These are phyloP conservation scores for Ganoderma lingzhi DNA, from an alignment of 1,284 basidiomycete species.

Conservation along the genomic window DNA sequence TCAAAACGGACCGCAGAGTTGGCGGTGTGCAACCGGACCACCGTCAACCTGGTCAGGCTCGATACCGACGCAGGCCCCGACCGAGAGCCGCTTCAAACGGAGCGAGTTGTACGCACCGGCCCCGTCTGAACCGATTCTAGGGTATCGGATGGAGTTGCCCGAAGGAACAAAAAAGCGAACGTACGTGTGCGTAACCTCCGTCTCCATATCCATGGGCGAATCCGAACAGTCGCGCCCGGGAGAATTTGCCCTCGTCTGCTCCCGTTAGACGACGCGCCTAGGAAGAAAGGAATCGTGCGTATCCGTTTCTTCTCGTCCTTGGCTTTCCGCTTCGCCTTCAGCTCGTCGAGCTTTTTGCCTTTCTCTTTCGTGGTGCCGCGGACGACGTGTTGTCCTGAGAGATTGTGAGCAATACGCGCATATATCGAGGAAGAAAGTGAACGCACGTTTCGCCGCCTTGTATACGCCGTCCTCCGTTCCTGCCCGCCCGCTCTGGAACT, in stretches of 20 bases:
- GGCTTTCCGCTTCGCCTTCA: slow-evolving; percentile 84
- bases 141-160: background rate
- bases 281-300: slow-evolving; percentile 35
- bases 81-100: background rate
- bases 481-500: slow-evolving; percentile 61
- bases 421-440: background rate
- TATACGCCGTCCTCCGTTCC: slow-evolving; percentile 67
- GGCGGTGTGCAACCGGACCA: background rate
- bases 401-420: slow-evolving; percentile 16
- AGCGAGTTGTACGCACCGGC: background rate
- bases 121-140: background rate
- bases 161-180: background rate
- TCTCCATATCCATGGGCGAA: slow-evolving; percentile 84
- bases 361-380: slow-evolving; percentile 89
- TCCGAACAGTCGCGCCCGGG: slow-evolving; percentile 75
- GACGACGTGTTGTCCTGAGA: slow-evolving; percentile 73
- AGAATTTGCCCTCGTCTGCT: slow-evolving; percentile 55
- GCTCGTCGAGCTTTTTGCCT: slow-evolving; percentile 79
- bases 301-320: slow-evolving; percentile 82
- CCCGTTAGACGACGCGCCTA: slow-evolving; percentile 14
- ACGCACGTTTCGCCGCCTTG: slow-evolving; percentile 77
- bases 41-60: background rate
- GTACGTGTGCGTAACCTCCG: slow-evolving; percentile 29
- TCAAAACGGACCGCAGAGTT: background rate
- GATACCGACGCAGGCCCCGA: background rate